These are phyloP conservation scores for Cymbopogon flexuosus DNA, from an alignment of 202 grass and related monocot species.

Conservation along the genomic window DNA sequence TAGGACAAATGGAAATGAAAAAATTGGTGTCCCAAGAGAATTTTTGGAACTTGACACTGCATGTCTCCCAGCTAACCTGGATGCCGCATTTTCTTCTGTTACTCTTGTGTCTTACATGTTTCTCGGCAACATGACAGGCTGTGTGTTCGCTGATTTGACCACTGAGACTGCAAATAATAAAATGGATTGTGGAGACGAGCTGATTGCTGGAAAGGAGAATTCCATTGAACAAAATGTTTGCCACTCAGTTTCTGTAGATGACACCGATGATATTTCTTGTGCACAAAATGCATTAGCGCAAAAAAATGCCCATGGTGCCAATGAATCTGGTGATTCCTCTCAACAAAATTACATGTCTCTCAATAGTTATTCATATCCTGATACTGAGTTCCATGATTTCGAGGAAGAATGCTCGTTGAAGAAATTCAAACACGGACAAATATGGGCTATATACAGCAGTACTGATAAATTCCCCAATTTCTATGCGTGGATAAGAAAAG, in stretches of 20 bases:
- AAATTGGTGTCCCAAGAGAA: slow-evolving; percentile 36
- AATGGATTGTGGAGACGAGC: too few relatives aligned
- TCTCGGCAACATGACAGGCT: neutral
- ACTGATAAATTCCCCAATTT: slow-evolving; percentile 70
- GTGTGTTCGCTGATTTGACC: too few relatives aligned
- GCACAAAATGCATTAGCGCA: too few relatives aligned
- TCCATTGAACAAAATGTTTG: too few relatives aligned
- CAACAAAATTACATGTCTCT: too few relatives aligned
- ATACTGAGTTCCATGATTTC: slow-evolving; percentile 64
- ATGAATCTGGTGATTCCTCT: too few relatives aligned
- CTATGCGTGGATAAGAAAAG: slow-evolving; percentile 71
- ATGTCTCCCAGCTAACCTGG: slow-evolving; percentile 46
- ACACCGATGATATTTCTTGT: too few relatives aligned
- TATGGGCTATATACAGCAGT: slow-evolving; percentile 85
- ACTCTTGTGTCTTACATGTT: slow-evolving; percentile 27
- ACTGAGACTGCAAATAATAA: too few relatives aligned
- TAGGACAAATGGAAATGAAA: slow-evolving; percentile 23
- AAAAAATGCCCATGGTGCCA: too few relatives aligned
- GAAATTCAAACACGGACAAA: slow-evolving; percentile 57
- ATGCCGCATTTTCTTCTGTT: slow-evolving; percentile 50
- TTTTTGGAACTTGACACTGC: slow-evolving; percentile 67
- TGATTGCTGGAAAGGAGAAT: too few relatives aligned
- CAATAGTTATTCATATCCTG: too few relatives aligned
- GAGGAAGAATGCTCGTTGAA: slow-evolving; percentile 33
- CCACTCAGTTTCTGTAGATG: too few relatives aligned